phyloP scores from a whole-genome alignment of 2,329 filamentous ascomycete genomes.

The Aspergillus quadricinctus region DNA sequence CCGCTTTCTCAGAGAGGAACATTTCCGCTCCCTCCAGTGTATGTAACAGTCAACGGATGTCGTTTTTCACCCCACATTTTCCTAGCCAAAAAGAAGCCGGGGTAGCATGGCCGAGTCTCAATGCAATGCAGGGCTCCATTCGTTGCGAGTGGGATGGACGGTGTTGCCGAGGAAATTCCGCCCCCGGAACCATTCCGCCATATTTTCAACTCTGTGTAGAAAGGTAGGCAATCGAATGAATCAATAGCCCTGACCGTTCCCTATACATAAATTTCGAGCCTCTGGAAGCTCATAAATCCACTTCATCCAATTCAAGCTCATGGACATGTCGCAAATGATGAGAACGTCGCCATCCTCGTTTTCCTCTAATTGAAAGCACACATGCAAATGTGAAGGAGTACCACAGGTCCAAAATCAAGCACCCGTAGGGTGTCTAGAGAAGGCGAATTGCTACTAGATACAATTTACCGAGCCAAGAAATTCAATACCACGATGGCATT shows the following conservation, averaged over 20 bases:
- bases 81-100: slow-evolving; percentile 2
- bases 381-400: background rate
- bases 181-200: slow-evolving; percentile 21
- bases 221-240: background rate
- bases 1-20: slow-evolving; percentile 12
- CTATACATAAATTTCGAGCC: background rate
- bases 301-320: background rate
- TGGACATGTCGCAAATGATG: background rate
- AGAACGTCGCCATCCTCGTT: background rate
- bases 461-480: background rate
- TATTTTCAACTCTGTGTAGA: too few relatives aligned
- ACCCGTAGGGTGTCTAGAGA: background rate
- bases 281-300: background rate
- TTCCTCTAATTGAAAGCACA: background rate
- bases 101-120: slow-evolving; percentile 4
- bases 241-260: background rate
- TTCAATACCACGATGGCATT: background rate
- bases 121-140: slow-evolving; percentile 5
- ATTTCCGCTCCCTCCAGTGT: slow-evolving; percentile 14
- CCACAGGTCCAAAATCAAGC: background rate
- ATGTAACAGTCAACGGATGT: background rate
- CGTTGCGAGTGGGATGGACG: slow-evolving; percentile 1
- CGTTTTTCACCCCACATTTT: slow-evolving; percentile 8
- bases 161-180: slow-evolving; percentile 17
- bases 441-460: background rate